Evolutionary conservation across 441 rosid species (phyloP), one percentile per base, ranked within the genome.

Genomic region (Populus trichocarpa): DNA sequence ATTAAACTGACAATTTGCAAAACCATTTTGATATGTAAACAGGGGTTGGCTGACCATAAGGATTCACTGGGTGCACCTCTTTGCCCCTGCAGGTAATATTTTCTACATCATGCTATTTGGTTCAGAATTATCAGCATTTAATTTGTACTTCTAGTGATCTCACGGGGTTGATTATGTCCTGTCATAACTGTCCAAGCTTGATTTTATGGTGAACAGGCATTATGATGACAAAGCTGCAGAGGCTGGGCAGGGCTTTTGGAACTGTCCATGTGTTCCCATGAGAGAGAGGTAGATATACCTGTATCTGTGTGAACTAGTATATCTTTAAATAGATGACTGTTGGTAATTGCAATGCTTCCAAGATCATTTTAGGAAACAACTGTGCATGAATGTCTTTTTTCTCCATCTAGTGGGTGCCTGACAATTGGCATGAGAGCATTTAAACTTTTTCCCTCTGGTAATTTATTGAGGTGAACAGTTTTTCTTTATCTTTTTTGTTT

Each of bases 241-340:
- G 84, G 97, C 57, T 42, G 87, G 86, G 3, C 99, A 96, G 73
- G 99, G 98, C 67, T 96, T 92, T 83, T 96, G 98, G 97, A 93
- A 96, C 80, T 93, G 96, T 80, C 99, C 97, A 3, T 96, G 98
- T 78, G 99, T 96, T 76, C 99, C 99, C 33, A 96, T 93, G 98
- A 92, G 99, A 86, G 99, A 96, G 83, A 93, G 98, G 99, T 93
- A 86, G 4, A 67, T 71, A 8, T 71, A 8, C 28, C 12, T 67
- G 65, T 71, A 23, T 46, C 11, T 67, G 9, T 63, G 5, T 25
- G 10, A 57, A 63, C 3, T 26, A 38, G 13, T 26, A 38, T 46
- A 18, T 40, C 20, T 33, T 26, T 33, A n/a, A 46, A 67, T n/a
- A 46, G 32, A 75, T 64, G 18, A 69, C 8, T 46, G 22, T 13